These are phyloP conservation scores for Scutellaria barbata DNA, from an alignment of 257 asterid species.

Conservation along the genomic window DNA sequence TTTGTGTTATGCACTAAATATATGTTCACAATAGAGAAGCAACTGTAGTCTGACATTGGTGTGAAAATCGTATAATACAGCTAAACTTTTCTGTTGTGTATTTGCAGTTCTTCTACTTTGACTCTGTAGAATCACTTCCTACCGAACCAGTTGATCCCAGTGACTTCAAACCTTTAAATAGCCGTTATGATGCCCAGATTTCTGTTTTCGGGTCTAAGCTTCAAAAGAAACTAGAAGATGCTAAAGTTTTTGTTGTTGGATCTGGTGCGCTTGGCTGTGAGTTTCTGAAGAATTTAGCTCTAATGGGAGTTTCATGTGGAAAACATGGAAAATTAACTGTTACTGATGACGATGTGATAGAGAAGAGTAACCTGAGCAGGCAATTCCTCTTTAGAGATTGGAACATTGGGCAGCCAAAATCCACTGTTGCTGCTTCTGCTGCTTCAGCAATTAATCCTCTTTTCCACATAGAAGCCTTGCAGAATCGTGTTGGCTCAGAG, in stretches of 20 bases:
- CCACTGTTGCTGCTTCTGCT: constrained; percentile 92
- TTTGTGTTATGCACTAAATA: not conserved
- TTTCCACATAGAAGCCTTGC: constrained; percentile 75
- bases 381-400: constrained; percentile 94
- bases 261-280: constrained; percentile 98
- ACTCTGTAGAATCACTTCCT: constrained; percentile 91
- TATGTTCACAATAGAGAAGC: not conserved
- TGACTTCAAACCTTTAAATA: constrained; percentile 73
- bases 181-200: constrained; percentile 94
- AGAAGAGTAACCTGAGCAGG: constrained; percentile 94
- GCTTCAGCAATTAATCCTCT: constrained; percentile 68
- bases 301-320: constrained; percentile 92
- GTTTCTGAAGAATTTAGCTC: constrained; percentile 85
- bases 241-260: constrained; percentile 81
- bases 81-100: constrained; percentile 29
- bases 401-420: constrained; percentile 96
- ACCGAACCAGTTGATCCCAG: constrained; percentile 71
- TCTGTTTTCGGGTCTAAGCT: constrained; percentile 86
- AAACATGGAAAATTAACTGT: constrained; percentile 71
- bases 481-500: constrained; percentile 89
- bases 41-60: too few relatives aligned
- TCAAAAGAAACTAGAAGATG: constrained; percentile 86
- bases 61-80: not conserved
- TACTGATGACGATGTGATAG: constrained; percentile 94
- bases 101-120: constrained; percentile 87